A percentile compares a stretch with the other conserved stretches of the same genome.
Evolutionary conservation across 257 asterid species (phyloP).

Genomic region (Solanum chiquidenum): DNA sequence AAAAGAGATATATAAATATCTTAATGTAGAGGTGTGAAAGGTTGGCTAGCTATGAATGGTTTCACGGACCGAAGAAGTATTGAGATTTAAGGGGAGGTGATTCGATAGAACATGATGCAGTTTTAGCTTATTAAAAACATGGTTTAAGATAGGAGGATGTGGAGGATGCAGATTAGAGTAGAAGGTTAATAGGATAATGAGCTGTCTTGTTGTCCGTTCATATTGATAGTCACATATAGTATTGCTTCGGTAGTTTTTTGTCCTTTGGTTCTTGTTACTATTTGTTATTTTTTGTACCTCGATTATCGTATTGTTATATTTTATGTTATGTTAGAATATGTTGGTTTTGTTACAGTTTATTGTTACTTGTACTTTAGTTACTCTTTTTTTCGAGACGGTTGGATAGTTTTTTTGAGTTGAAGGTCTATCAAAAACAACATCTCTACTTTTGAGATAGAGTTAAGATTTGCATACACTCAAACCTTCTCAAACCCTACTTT

Average conservation of each 20-base stretch:
- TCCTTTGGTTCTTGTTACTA: not conserved
- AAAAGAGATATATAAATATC: no score
- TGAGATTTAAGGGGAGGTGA: not conserved
- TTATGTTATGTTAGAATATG: no score
- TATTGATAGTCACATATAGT: not conserved
- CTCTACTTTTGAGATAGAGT: no score
- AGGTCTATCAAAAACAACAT: accelerated
- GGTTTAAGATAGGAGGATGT: not conserved
- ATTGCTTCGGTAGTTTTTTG: not conserved
- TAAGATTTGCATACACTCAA: not conserved
- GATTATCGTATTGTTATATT: no score
- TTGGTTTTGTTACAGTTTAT: no score
- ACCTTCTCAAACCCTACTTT: not conserved
- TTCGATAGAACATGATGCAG: not conserved
- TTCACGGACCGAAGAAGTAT: not conserved
- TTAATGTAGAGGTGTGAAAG: not conserved
- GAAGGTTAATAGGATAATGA: not conserved
- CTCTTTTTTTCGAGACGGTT: not conserved
- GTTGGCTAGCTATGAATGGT: not conserved
- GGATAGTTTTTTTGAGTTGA: no score
- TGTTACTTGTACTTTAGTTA: no score
- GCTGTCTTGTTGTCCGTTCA: not conserved
- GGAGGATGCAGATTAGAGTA: no score
- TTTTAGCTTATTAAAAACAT: no score
- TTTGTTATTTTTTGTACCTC: not conserved